Base-by-base conservation (phyloP, 1,284 basidiomycete genomes). In the Trichosporon ovoides region DNA sequence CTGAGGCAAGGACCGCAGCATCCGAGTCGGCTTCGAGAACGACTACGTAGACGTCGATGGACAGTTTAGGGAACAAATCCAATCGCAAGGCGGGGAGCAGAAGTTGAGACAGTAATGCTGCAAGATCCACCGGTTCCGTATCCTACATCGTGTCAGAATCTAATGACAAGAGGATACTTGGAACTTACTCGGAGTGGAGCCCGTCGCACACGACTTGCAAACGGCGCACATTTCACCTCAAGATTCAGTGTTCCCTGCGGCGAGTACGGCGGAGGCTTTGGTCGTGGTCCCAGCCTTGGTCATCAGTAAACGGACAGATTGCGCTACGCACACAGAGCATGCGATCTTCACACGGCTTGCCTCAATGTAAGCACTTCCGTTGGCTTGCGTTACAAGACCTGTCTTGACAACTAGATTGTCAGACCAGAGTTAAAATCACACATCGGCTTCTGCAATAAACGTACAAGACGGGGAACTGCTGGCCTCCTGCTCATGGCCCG, bases 181-280 rank as follows among this genome's bases (percentile, higher is more conserved):
- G n/a, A 1, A 75, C 86, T 78, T 75, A 95, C 95, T 63, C 90
- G 86, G 67, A 96, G 84, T 0, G 95, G 94, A 16, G 87, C 86
- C 68, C 87, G 82, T 61, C 95, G 81, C 31, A 81, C 81, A 28
- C 80, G 77, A 65, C 86, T 89, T 5, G 94, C 89, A 75, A 96
- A 98, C 0, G 96, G 95, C 1, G 95, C 84, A 72, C 94, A 97
- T 77, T 98, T 97, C 60, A 97, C 89, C 76, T 98, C 93, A 3
- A 98, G 89, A 62, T 93, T 97, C 57, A 98, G 78, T 59, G 85
- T 85, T 0, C 94, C 95, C 62, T 85, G 87, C 64, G 95, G 89
- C 61, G 83, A 89, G 74, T 92, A 98, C 7, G 79, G 78, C 3
- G 79, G 77, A 19, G 75, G 71, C 28, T 75, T 75, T 1, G 80